Evolutionary conservation across 2,329 filamentous ascomycete species (phyloP).

Genomic region (Madurella fahalii): DNA sequence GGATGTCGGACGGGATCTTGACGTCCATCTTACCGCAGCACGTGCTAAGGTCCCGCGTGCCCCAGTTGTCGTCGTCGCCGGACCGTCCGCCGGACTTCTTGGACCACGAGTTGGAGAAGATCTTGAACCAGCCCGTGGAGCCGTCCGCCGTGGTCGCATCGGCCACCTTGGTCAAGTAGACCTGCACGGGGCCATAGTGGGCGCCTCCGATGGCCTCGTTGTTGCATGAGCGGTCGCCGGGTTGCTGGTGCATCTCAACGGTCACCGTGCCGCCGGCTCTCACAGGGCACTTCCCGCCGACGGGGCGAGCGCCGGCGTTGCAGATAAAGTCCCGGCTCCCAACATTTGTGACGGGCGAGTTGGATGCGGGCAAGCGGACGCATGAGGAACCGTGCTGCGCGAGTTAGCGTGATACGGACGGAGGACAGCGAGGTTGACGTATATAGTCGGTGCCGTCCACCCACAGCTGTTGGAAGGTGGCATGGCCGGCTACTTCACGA

Average conservation of each 20-base stretch:
- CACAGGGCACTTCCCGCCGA: slow-evolving; percentile 44
- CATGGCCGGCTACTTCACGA: slow-evolving; percentile 41
- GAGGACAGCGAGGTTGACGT: slow-evolving; percentile 24
- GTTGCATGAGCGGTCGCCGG: slow-evolving; percentile 39
- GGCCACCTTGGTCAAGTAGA: slow-evolving; percentile 45
- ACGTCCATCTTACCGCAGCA: slow-evolving; percentile 41
- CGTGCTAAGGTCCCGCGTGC: slow-evolving; percentile 39
- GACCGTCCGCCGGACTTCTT: slow-evolving; percentile 29
- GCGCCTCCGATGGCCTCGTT: slow-evolving; percentile 50
- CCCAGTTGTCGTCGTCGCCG: slow-evolving; percentile 45
- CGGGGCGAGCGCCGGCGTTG: slow-evolving; percentile 38
- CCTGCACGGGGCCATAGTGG: slow-evolving; percentile 48
- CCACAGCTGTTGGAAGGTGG: slow-evolving; percentile 50
- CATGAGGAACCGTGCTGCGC: slow-evolving; percentile 38
- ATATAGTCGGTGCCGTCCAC: slow-evolving; percentile 41
- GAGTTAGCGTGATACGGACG: slow-evolving; percentile 23
- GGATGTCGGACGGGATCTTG: slow-evolving; percentile 31
- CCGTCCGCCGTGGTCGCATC: slow-evolving; percentile 42
- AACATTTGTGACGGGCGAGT: slow-evolving; percentile 48
- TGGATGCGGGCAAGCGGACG: slow-evolving; percentile 46
- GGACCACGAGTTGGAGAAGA: slow-evolving; percentile 43
- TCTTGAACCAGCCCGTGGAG: slow-evolving; percentile 48
- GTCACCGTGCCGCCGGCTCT: slow-evolving; percentile 47
- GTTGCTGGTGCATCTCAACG: slow-evolving; percentile 53
- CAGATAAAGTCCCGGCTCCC: slow-evolving; percentile 41